Conservation (phyloP, 2,329 filamentous ascomycete species). For the Neophaeococcomyces aloes region DNA sequence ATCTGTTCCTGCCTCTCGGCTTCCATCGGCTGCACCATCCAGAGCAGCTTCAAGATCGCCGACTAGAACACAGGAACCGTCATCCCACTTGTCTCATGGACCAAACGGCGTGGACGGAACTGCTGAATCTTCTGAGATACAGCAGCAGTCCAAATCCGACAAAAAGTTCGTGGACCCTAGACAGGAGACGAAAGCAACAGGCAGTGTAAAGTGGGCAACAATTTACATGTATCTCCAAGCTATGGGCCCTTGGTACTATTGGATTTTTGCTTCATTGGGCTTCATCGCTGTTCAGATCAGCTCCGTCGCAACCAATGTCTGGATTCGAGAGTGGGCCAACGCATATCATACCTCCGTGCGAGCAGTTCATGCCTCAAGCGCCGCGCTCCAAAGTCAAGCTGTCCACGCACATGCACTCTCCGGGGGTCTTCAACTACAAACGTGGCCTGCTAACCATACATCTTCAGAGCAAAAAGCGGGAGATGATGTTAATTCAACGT, state of each 20-base stretch:
- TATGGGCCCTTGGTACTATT: conserved; percentile 98
- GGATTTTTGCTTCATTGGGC: conserved; percentile 62
- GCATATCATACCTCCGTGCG: conserved; percentile 52
- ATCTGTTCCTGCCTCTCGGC: conserved; percentile 59
- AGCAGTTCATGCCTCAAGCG: conserved; percentile 27
- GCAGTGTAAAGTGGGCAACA: conserved; percentile 78
- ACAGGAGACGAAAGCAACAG: conserved; percentile 69
- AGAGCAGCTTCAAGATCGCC: conserved; percentile 64
- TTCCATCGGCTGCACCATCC: conserved; percentile 64
- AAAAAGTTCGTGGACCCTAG: conserved; percentile 33
- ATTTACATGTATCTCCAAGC: conserved; percentile 73
- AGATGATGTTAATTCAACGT: conserved; percentile 60
- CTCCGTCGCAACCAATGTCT: conserved; percentile 79
- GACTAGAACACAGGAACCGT: conserved; percentile 47
- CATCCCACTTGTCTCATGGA: conserved; percentile 9
- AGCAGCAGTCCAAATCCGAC: conserved; percentile 25
- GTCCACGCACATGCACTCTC: background rate
- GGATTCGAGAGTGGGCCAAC: conserved; percentile 93
- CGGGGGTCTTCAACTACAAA: background rate
- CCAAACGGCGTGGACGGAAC: conserved; percentile 29
- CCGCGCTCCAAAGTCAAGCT: conserved; percentile 2
- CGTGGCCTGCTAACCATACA: background rate
- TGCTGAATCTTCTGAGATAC: conserved; percentile 19
- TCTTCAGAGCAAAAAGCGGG: background rate
- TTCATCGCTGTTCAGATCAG: conserved; percentile 77